Base-by-base conservation (phyloP, 2,329 filamentous ascomycete species). In the Colletotrichum cordylinicola region DNA sequence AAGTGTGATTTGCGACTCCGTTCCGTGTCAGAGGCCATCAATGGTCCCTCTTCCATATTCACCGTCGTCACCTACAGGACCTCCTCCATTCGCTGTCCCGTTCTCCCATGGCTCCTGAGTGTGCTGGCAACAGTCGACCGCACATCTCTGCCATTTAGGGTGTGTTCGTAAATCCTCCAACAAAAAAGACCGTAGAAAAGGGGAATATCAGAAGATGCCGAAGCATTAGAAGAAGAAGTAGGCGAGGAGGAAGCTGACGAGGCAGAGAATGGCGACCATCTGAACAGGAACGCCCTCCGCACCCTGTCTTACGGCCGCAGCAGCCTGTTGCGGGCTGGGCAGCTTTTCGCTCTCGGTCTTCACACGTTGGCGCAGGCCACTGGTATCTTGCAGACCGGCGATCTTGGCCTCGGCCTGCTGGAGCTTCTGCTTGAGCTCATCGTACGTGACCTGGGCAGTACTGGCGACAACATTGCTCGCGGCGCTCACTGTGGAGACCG, bases 181-280 rank as follows among this genome's bases (percentile, higher is more conserved):
- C 37, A 60, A 48, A 74, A 65, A 68, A 65, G 35, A n/a, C 67
- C 74, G 12, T 58, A 65, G 35, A 76, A 70, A 74, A 69, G 8
- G 58, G 43, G 37, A 67, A 64, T 69, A 61, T 55, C 43, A 39
- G n/a, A 56, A 24, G 37, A 68, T 33, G 37, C 43, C 62, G 48
- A 62, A 4, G 35, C 79, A 77, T 89, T 93, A 99, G 86, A 99
- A 99, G 89, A 99, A 96, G 85, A 98, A 92, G 87, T 98, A 99
- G 71, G 96, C 97, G 80, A 98, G 91, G 82, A 99, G 86, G 88
- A 99, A 99, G 88, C 95, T 96, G 78, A 98, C 81, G 81, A 99
- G 88, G 83, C 96, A 98, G 58, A 99, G 88, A 27, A 92, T 88
- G 27, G 97, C 96, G 60, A 95, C 95, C 77, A 96, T 91, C 84